These are phyloP conservation scores for Curvularia sp. DNA, from an alignment of 2,329 filamentous ascomycete species.

Conservation along the genomic window DNA sequence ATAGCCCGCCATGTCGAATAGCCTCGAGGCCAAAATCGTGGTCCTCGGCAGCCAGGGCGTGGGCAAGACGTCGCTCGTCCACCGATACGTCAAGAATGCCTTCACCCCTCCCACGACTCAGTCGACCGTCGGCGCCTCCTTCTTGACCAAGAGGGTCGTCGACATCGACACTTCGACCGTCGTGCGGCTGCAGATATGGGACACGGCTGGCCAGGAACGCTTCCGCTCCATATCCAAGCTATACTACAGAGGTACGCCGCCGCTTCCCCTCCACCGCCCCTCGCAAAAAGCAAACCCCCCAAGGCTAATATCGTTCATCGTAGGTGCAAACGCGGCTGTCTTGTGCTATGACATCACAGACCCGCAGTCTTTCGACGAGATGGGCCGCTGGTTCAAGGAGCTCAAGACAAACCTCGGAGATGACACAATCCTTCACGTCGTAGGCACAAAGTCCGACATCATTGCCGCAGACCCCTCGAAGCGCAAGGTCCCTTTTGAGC, in stretches of 20 bases:
- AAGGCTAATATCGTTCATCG: slow-evolving; percentile 3
- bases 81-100: slow-evolving; percentile 75
- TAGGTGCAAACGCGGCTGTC: slow-evolving; percentile 88
- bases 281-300: background rate
- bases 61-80: slow-evolving; percentile 79
- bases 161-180: slow-evolving; percentile 86
- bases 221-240: slow-evolving; percentile 94
- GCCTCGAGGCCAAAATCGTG: slow-evolving; percentile 81
- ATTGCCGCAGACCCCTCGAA: slow-evolving; percentile 81
- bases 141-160: slow-evolving; percentile 70
- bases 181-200: slow-evolving; percentile 95
- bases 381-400: slow-evolving; percentile 90
- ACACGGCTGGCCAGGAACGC: slow-evolving; percentile 93
- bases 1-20: slow-evolving; percentile 49
- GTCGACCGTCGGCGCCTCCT: slow-evolving; percentile 60
- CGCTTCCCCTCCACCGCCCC: background rate
- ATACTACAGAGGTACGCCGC: slow-evolving; percentile 74
- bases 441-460: slow-evolving; percentile 81
- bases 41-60: slow-evolving; percentile 81
- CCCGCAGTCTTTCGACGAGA: slow-evolving; percentile 83
- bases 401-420: slow-evolving; percentile 77
- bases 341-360: slow-evolving; percentile 95
- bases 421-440: slow-evolving; percentile 89
- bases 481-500: slow-evolving; percentile 89
- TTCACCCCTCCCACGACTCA: slow-evolving; percentile 66